Evolutionary conservation across 805 yeast species (phyloP).

Genomic region (Phaffomyces opuntiae): DNA sequence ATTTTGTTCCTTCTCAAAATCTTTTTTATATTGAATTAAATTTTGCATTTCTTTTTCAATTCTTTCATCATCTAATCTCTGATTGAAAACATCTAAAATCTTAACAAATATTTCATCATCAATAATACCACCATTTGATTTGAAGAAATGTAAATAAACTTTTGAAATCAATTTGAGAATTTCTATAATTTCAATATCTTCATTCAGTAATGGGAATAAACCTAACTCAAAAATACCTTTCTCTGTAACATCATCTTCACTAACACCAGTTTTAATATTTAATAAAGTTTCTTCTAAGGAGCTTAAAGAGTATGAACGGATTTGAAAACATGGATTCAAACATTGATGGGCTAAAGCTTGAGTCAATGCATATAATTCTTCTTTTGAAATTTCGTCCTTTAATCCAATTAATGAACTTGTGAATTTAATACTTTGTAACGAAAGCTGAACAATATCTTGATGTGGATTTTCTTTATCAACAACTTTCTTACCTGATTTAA

Average conservation of each 20-base stretch:
- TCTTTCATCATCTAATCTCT: slow-evolving; percentile 30
- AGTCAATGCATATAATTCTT: slow-evolving; percentile 46
- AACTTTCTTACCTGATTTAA: slow-evolving; percentile 36
- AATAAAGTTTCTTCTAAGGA: slow-evolving; percentile 45
- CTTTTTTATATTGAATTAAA: slow-evolving; percentile 30
- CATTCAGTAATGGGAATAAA: slow-evolving; percentile 64
- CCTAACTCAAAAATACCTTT: slow-evolving; percentile 63
- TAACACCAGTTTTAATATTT: slow-evolving; percentile 20
- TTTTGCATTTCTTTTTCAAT: slow-evolving; percentile 33
- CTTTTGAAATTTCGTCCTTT: slow-evolving; percentile 25
- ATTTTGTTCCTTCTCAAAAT: slow-evolving; percentile 16
- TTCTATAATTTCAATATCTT: slow-evolving; percentile 62
- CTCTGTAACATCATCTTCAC: slow-evolving; percentile 32
- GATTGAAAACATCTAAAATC: slow-evolving; percentile 32
- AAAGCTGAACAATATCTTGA: slow-evolving; percentile 48
- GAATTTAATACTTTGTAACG: slow-evolving; percentile 54
- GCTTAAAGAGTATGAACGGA: slow-evolving; percentile 59
- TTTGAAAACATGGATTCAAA: slow-evolving; percentile 77
- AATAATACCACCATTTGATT: slow-evolving; percentile 21
- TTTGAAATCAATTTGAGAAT: slow-evolving; percentile 64
- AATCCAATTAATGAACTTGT: slow-evolving; percentile 45
- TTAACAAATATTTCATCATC: slow-evolving; percentile 32
- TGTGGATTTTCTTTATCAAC: slow-evolving; percentile 39
- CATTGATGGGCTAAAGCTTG: slow-evolving; percentile 88
- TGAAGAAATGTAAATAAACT: slow-evolving; percentile 44